Base-by-base conservation (phyloP, 225 moss, liverwort and hornwort species). In the Takakia lepidozioides region DNA sequence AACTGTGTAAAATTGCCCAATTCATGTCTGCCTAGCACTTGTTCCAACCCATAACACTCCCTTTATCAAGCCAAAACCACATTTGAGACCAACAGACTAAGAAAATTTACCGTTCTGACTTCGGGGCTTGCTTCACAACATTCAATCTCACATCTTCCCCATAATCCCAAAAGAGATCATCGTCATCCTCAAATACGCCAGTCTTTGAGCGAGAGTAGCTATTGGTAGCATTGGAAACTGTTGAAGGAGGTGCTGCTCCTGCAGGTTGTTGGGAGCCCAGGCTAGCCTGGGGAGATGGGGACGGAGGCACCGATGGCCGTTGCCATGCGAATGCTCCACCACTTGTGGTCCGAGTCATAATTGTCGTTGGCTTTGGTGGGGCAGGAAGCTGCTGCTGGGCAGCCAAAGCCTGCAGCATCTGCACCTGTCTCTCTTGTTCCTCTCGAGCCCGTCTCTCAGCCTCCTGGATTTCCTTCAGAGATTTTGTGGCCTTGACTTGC, bases 391-490 rank as follows among this genome's bases (percentile, higher is more conserved):
- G 25, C 40, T 63, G 72, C 45, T 60, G 48, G 27, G 60, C 58
- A 41, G 76, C 34, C 3, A 73, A 57, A 3, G 74, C 78, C 59
- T 85, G 85, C 8, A 74, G 52, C 57, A 70, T 52, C 72, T 80
- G 79, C 21, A 73, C 55, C 49, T 85, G 91, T 61, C 80, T 69
- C 41, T 87, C 98, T 70, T 84, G 89, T 63, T 89, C 93, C 66
- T 95, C 93, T 25, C 82, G 84, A 55, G 76, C 82, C 50, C 82
- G 77, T 52, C 74, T 78, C 61, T 98, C 98, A 40, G 74, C 72
- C 73, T 98, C 91, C 52, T 98, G 98, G 48, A 98, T 98, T 54
- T 98, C 98, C 82, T 91, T 98, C 55, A 98, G 49, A 56, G 84
- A 83, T 46, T 87, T 91, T 5, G 80, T 80, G 42, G 66, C 69